A percentile compares a stretch with the other conserved stretches of the same genome.
These are phyloP conservation scores for Lachnellula subtilissima DNA, from an alignment of 2,329 filamentous ascomycete species.

Conservation along the genomic window DNA sequence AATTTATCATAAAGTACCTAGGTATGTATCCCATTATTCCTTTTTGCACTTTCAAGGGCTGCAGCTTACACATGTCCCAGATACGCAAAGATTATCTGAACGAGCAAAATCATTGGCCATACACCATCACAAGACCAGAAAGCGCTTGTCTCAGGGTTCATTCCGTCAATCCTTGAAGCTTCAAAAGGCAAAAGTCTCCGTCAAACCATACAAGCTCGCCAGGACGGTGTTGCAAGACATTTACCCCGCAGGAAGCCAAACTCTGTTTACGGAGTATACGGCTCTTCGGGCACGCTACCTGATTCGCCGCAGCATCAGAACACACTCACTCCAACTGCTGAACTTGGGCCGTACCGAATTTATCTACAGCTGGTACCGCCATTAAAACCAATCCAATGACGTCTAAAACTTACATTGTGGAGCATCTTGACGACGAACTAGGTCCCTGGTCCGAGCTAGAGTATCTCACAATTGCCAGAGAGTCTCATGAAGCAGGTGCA, in stretches of 20 bases:
- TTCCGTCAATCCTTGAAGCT: not conserved
- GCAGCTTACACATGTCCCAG: not conserved
- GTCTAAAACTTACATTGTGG: conserved; percentile 80
- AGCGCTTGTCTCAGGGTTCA: not conserved
- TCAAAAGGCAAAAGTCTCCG: conserved; percentile 1
- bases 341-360: not conserved
- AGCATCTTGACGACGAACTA: conserved; percentile 92
- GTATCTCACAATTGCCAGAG: conserved; percentile 80
- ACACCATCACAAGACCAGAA: conserved; percentile 9
- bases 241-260: conserved; percentile 23
- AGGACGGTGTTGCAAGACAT: not conserved
- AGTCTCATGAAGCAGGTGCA: conserved; percentile 63
- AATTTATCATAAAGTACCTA: not conserved
- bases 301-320: conserved; percentile 15
- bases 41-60: not conserved
- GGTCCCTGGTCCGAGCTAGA: conserved; percentile 93
- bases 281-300: conserved; percentile 8
- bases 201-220: not conserved
- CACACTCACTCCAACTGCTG: not conserved
- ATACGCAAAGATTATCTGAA: not conserved
- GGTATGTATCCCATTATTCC: not conserved
- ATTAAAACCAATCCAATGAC: conserved; percentile 34
- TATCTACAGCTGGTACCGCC: not conserved
- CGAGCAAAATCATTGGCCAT: conserved; percentile 10
- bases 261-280: not conserved